phyloP scores from a whole-genome alignment of 2,329 filamentous ascomycete species.

The Hymenoscyphus infarciens region DNA sequence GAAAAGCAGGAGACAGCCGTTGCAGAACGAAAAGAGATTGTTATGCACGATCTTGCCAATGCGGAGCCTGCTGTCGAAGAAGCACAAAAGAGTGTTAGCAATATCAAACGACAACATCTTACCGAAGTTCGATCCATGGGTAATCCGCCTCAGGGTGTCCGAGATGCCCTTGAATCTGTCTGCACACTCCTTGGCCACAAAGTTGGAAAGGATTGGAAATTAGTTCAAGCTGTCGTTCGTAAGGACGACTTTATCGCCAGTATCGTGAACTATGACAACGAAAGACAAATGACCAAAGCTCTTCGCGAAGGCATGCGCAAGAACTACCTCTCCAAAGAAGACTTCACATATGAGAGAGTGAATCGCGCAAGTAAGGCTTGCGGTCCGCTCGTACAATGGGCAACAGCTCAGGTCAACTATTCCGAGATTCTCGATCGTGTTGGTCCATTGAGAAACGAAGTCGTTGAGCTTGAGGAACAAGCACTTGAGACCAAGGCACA shows the following conservation, averaged over 20 bases:
- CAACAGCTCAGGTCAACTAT: constrained; percentile 92
- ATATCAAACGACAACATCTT: constrained; percentile 95
- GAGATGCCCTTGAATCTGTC: constrained; percentile 91
- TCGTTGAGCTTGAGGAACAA: constrained; percentile 79
- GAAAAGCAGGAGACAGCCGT: constrained; percentile 90
- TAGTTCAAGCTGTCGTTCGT: constrained; percentile 81
- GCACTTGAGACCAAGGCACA: constrained; percentile 90
- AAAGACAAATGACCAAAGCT: constrained; percentile 83
- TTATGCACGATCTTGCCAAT: constrained; percentile 79
- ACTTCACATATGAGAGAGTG: constrained; percentile 95
- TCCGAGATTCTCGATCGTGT: constrained; percentile 96
- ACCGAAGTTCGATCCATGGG: constrained; percentile 98
- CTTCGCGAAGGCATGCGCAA: constrained; percentile 86
- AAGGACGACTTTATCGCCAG: constrained; percentile 96
- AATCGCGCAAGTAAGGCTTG: constrained; percentile 96
- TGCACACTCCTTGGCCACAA: constrained; percentile 92
- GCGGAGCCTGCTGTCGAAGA: constrained; percentile 92
- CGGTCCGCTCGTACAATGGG: constrained; percentile 95
- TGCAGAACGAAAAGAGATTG: constrained; percentile 75
- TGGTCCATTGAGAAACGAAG: constrained; percentile 87
- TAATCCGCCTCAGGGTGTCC: constrained; percentile 85
- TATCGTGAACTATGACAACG: constrained; percentile 96
- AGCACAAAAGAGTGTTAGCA: constrained; percentile 93
- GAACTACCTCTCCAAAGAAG: constrained; percentile 86
- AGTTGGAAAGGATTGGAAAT: constrained; percentile 79